Conservation (phyloP, 192 early-diverging fungal genomes). For the Podila epicladia region DNA sequence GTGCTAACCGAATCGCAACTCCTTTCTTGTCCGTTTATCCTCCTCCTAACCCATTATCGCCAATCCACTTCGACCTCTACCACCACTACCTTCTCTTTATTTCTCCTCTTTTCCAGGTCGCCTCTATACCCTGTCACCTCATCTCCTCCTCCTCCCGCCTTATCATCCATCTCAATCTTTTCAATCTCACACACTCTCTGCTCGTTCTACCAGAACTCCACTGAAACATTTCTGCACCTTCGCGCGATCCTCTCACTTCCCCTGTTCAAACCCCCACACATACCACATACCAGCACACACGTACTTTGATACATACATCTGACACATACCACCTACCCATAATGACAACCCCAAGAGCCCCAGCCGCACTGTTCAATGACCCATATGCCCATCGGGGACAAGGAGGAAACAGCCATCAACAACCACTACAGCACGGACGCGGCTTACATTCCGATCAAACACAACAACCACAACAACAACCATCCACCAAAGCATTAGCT, state of each 20-base stretch:
- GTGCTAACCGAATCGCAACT: too few species aligned
- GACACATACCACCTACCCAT: too few species aligned
- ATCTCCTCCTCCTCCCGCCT: not conserved
- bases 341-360: too few species aligned
- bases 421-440: not conserved
- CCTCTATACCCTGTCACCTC: too few species aligned
- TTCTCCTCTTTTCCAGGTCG: not conserved
- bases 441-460: not conserved
- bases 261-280: too few species aligned
- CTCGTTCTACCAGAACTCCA: too few species aligned
- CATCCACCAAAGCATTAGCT: constrained; percentile 33
- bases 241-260: too few species aligned
- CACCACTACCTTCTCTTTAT: not conserved
- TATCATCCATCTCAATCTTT: not conserved
- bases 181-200: too few species aligned
- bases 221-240: too few species aligned
- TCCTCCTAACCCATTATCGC: not conserved
- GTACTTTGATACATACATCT: too few species aligned
- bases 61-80: not conserved
- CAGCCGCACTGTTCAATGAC: too few species aligned
- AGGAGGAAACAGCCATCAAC: not conserved
- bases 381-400: not conserved
- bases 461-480: constrained; percentile 14
- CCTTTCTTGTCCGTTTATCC: not conserved
- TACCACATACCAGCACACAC: too few species aligned